Evolutionary conservation across 179 eudicot genomes (phyloP), one percentile per base, ranked within the genome.

Genomic region (Carnegiea gigantea): DNA sequence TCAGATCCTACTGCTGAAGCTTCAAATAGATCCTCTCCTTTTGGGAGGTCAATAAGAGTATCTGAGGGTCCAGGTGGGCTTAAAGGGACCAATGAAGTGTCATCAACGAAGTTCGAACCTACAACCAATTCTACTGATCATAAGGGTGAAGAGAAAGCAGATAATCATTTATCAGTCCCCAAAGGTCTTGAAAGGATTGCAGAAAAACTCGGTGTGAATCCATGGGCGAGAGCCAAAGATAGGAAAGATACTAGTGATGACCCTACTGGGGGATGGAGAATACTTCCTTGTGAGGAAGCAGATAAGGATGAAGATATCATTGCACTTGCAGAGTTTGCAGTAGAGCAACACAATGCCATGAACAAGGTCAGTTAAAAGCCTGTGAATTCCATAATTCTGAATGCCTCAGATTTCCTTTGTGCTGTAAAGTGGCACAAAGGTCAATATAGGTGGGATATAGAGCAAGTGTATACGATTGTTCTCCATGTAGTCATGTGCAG

Each of bases 291-390:
- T 71, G 83, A 72, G 54, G 81, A 80, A 4, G 81, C 83, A 7
- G 28, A 81, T 70, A 38, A 49, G 36, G 86, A 84, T 84, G 78
- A 75, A 36, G 75, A 77, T 51, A 84, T 84, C 24, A 8, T 80
- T 20, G 65, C 83, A 10, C 83, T 80, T 36, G 83, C 86, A 23
- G 81, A 84, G 30, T 84, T 84, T 72, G 86, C 86, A 76, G 81
- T 80, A 30, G 83, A 80, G 17, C 86, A 84, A 62, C 75, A 80
- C 64, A 84, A 84, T 28, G 78, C 83, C 11, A 62, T 77, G 73
- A 68, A 73, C 46, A 62, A 80, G 86, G 78, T 84, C 23, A 44
- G 74, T 57, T 5, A 67, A 67, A 67, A 67, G 18, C 72, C 72
- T 28, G 26, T 5, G 26, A 67, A 28, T 26, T 12, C 1, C 30